These are phyloP conservation scores for Aspergillus novoparasiticus DNA, from an alignment of 2,329 filamentous ascomycete species.

Conservation along the genomic window DNA sequence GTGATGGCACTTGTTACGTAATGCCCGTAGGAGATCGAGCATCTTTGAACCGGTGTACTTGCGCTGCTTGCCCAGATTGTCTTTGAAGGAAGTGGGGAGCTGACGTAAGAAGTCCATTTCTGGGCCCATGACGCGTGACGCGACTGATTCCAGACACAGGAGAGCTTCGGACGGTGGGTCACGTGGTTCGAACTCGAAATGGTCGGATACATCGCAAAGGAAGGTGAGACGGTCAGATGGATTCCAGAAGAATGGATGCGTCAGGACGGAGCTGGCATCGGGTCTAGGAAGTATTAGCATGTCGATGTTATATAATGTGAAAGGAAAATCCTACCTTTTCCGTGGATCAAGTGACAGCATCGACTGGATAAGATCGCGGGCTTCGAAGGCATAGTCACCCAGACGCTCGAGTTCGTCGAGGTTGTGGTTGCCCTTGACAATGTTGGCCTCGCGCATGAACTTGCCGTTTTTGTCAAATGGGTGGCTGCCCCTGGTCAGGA, in stretches of 20 bases:
- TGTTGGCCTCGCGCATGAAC: slow-evolving; percentile 96
- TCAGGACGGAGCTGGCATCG: slow-evolving; percentile 75
- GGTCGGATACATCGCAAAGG: slow-evolving; percentile 93
- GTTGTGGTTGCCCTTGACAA: slow-evolving; percentile 83
- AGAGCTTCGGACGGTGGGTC: slow-evolving; percentile 76
- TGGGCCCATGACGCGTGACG: slow-evolving; percentile 48
- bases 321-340: slow-evolving; percentile 46
- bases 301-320: neutral
- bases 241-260: slow-evolving; percentile 96
- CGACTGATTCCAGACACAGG: slow-evolving; percentile 56
- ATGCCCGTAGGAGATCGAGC: slow-evolving; percentile 81
- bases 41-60: slow-evolving; percentile 87
- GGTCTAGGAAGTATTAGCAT: slow-evolving; percentile 51
- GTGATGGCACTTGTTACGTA: slow-evolving; percentile 96
- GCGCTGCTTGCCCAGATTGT: slow-evolving; percentile 87
- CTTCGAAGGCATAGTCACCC: slow-evolving; percentile 83
- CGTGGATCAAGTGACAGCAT: slow-evolving; percentile 74
- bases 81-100: slow-evolving; percentile 80
- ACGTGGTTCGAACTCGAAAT: slow-evolving; percentile 89
- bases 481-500: slow-evolving; percentile 88
- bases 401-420: slow-evolving; percentile 71
- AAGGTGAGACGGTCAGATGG: slow-evolving; percentile 86
- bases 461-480: slow-evolving; percentile 93
- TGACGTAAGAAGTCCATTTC: slow-evolving; percentile 75
- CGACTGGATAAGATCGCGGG: slow-evolving; percentile 78